Percentiles rank a stretch among this genome's conserved stretches.
Conservation (phyloP, 768 basidiomycete genomes). For the Hygrophorus russula region DNA sequence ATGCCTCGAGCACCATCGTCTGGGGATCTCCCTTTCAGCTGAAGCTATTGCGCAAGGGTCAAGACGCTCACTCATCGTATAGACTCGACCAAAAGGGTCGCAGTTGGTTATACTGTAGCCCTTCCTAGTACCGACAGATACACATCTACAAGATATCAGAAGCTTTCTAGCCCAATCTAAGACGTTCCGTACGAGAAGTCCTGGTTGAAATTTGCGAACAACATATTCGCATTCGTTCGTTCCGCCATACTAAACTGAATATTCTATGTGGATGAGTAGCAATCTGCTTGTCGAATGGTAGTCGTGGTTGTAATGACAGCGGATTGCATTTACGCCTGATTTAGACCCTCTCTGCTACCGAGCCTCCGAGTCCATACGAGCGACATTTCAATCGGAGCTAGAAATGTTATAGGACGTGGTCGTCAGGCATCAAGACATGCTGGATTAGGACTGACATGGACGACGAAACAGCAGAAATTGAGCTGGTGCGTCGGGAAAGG, state of each 20-base stretch:
- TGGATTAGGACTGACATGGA: too few relatives aligned
- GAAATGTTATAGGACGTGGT: too few relatives aligned
- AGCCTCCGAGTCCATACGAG: too few relatives aligned
- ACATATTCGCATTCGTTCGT: constrained; percentile 36
- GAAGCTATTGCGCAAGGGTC: neutral
- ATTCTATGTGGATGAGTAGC: neutral
- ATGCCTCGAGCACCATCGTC: constrained; percentile 93
- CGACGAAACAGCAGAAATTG: constrained; percentile 67
- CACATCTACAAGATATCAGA: constrained; percentile 40
- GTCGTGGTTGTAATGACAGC: neutral
- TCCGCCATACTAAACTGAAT: constrained; percentile 22
- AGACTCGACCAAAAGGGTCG: constrained; percentile 94
- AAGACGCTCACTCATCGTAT: constrained; percentile 72
- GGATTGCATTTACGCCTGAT: neutral
- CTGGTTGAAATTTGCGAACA: constrained; percentile 96
- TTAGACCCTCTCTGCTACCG: neutral
- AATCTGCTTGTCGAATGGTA: too few relatives aligned
- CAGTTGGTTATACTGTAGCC: constrained; percentile 98
- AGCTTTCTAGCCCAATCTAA: neutral
- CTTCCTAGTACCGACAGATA: constrained; percentile 89
- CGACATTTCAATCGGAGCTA: too few relatives aligned
- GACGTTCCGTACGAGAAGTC: constrained; percentile 75
- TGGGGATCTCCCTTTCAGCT: constrained; percentile 17
- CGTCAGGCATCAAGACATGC: too few relatives aligned
- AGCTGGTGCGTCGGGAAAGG: constrained; percentile 32